Percentiles rank a stretch among this genome's conserved stretches.
phyloP scores from a whole-genome alignment of 2,329 filamentous ascomycete genomes.

The Talaromyces pinophilus region DNA sequence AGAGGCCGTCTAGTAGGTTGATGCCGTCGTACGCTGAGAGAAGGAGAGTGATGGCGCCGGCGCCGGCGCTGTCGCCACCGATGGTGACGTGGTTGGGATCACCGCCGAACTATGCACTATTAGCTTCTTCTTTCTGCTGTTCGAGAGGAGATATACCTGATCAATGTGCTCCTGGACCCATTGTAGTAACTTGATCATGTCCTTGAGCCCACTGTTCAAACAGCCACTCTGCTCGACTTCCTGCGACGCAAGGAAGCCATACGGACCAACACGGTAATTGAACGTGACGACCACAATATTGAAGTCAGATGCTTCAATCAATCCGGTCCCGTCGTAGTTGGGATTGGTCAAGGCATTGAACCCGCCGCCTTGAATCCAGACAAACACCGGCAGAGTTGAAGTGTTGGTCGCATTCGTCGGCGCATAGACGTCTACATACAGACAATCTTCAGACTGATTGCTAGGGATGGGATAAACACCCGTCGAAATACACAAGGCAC shows the following conservation, averaged over 20 bases:
- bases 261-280: constrained; percentile 33
- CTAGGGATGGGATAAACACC: constrained; percentile 63
- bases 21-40: constrained; percentile 57
- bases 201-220: constrained; percentile 31
- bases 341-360: constrained; percentile 61
- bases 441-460: constrained; percentile 49
- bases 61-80: constrained; percentile 35
- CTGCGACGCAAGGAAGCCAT: constrained; percentile 36
- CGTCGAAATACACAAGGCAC: constrained; percentile 65
- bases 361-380: constrained; percentile 63
- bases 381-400: constrained; percentile 64
- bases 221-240: constrained; percentile 48
- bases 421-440: constrained; percentile 47
- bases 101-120: constrained; percentile 31
- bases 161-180: constrained; percentile 34
- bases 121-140: not conserved
- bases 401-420: constrained; percentile 34
- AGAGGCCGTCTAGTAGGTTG: constrained; percentile 47
- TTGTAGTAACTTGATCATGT: constrained; percentile 27
- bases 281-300: constrained; percentile 27
- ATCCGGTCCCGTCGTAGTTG: constrained; percentile 61
- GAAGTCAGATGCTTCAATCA: constrained; percentile 56
- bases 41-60: constrained; percentile 59
- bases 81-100: constrained; percentile 32
- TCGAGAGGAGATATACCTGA: constrained; percentile 30